phyloP scores from a whole-genome alignment of 1,139 yeast genomes.

The Yamadazyma kanchanaburiensis region DNA sequence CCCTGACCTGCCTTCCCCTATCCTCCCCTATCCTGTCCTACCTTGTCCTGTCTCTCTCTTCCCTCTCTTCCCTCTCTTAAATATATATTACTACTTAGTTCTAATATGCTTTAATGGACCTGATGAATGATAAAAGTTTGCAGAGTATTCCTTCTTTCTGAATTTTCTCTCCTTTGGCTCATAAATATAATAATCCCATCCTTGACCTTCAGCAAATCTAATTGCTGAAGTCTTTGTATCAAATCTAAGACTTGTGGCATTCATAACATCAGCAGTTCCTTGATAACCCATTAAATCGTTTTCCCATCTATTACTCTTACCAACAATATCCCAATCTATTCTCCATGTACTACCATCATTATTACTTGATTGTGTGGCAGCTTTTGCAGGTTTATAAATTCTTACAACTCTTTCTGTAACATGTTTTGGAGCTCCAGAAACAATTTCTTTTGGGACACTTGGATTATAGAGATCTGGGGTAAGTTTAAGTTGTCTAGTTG shows the following conservation, averaged over 20 bases:
- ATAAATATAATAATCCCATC: conserved; percentile 82
- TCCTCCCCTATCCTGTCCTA: too few species aligned
- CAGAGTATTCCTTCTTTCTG: conserved; percentile 71
- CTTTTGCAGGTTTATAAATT: conserved; percentile 72
- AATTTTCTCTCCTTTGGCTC: conserved; percentile 77
- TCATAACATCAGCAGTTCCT: conserved; percentile 80
- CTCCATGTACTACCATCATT: conserved; percentile 63
- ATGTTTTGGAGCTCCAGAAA: conserved; percentile 83
- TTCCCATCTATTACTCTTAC: conserved; percentile 84
- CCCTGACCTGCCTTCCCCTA: too few species aligned
- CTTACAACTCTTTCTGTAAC: conserved; percentile 66
- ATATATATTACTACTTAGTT: conserved; percentile 66
- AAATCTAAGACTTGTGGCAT: conserved; percentile 76
- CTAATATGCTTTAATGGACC: conserved; percentile 80
- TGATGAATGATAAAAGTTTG: conserved; percentile 65
- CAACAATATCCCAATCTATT: conserved; percentile 80
- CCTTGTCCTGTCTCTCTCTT: too few species aligned
- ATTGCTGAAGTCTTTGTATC: conserved; percentile 75
- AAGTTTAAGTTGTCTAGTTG: too few species aligned
- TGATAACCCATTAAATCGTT: conserved; percentile 88
- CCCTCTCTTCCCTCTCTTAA: too few species aligned
- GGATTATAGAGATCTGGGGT: conserved; percentile 20
- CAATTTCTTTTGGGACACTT: conserved; percentile 48
- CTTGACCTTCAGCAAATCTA: conserved; percentile 77
- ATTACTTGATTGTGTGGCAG: conserved; percentile 78